phyloP scores from a whole-genome alignment of 495 filamentous ascomycete genomes.

The Podospora anserina region DNA sequence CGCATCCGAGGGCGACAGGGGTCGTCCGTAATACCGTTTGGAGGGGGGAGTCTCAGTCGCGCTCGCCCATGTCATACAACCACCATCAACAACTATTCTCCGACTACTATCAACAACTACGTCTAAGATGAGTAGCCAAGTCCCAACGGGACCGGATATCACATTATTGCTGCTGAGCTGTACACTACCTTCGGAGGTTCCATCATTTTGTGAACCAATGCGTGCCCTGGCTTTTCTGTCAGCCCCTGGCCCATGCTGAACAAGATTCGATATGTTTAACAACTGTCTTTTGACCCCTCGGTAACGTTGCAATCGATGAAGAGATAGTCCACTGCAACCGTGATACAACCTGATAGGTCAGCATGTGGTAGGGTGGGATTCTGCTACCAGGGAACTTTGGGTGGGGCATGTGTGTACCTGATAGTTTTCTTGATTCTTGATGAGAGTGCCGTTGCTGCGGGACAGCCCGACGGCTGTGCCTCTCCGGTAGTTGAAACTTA shows the following conservation, averaged over 20 bases:
- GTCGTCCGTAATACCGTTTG: not conserved
- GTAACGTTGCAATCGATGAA: not conserved
- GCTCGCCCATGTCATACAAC: not conserved
- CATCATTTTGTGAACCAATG: too few relatives aligned
- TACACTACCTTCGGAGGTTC: not conserved
- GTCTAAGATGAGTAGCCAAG: not conserved
- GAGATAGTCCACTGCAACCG: not conserved
- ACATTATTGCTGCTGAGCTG: not conserved
- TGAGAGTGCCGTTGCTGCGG: not conserved
- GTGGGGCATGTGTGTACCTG: not conserved
- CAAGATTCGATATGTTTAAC: not conserved
- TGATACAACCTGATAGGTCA: not conserved
- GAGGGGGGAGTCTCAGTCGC: not conserved
- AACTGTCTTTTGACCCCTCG: not conserved
- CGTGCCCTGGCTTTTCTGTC: too few relatives aligned
- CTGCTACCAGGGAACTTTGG: not conserved
- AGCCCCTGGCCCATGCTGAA: too few relatives aligned
- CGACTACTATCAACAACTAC: not conserved
- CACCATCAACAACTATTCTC: not conserved
- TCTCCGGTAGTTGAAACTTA: not conserved
- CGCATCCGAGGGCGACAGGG: not conserved
- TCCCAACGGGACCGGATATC: not conserved
- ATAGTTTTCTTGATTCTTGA: not conserved
- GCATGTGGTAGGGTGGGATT: not conserved
- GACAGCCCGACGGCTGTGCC: not conserved